These are phyloP conservation scores for Debaryomyces singareniensis DNA, from an alignment of 1,139 yeast genomes.

Conservation along the genomic window DNA sequence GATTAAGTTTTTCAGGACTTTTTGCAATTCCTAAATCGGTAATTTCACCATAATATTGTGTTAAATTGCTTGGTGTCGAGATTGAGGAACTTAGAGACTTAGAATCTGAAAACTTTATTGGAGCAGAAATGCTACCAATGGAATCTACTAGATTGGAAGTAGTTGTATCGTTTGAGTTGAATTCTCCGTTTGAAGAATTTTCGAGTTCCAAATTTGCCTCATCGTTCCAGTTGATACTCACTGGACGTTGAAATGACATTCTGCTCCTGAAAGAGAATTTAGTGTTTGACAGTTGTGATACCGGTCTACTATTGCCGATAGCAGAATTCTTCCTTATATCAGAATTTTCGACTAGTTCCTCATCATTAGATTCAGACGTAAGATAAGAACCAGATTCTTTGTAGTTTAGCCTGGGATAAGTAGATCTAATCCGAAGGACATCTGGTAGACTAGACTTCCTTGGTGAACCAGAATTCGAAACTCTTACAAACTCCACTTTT, in stretches of 20 bases:
- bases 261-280: conserved; percentile 13
- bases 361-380: not conserved
- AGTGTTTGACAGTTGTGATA: conserved; percentile 1
- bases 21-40: conserved; percentile 41
- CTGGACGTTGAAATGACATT: conserved; percentile 36
- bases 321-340: not conserved
- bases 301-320: not conserved
- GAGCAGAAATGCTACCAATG: conserved; percentile 1
- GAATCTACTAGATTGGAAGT: not conserved
- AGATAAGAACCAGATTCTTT: not conserved
- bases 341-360: not conserved
- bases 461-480: conserved; percentile 5
- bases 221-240: conserved; percentile 42
- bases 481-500: conserved; percentile 12
- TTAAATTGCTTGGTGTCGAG: conserved; percentile 37
- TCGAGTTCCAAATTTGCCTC: conserved; percentile 27
- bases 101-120: conserved; percentile 10
- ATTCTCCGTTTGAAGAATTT: conserved; percentile 11
- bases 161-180: conserved; percentile 3
- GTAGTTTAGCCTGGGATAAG: not conserved
- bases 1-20: conserved; percentile 28
- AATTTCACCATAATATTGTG: conserved; percentile 37
- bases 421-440: not conserved
- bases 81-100: conserved; percentile 23
- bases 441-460: not conserved